Base-by-base conservation (phyloP, 306 rosid species). In the Arachis stenosperma region DNA sequence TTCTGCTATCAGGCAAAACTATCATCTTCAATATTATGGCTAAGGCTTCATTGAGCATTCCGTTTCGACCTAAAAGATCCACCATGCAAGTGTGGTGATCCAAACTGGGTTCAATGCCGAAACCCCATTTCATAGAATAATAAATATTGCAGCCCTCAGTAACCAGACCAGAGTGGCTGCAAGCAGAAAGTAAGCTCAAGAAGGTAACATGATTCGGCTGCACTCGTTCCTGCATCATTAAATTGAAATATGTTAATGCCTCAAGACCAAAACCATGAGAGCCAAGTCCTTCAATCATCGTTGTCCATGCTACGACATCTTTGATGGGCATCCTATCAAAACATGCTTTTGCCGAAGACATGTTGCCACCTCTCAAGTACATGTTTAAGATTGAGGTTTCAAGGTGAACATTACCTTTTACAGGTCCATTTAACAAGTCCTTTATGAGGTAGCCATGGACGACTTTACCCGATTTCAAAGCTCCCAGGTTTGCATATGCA, bases 61-160 rank as follows among this genome's bases (percentile, higher is more conserved):
- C 89, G 1, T 33, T 36, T 63, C 88, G 71, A 56, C 85, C 86
- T 40, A 88, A 83, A 62, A 88, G 89, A 81, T 85, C 90, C 52
- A 85, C 89, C 10, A 85, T 68, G 81, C 85, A 85, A 74, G 92
- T 88, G 13, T 79, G 86, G 71, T 88, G 89, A 81, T 88, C 86
- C 80, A 88, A 71, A 75, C 62, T 75, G 14, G 85, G 88, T 55
- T 85, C 81, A 9, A 85, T 81, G 61, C 87, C 83, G 48, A 53
- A 83, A 50, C 47, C 63, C 84, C 85, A 83, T 71, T 84, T 88
- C 89, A 88, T 88, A 46, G 83, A 74, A 60, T 47, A 17, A 65
- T 74, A 88, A 50, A 78, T 58, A 50, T 77, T 74, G 79, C 86
- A 88, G 67, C 86, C 88, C 50, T 81, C 89, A 37, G 76, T 83